Conservation (phyloP, 1,284 basidiomycete species). For the Macrocystidia cucumis region DNA sequence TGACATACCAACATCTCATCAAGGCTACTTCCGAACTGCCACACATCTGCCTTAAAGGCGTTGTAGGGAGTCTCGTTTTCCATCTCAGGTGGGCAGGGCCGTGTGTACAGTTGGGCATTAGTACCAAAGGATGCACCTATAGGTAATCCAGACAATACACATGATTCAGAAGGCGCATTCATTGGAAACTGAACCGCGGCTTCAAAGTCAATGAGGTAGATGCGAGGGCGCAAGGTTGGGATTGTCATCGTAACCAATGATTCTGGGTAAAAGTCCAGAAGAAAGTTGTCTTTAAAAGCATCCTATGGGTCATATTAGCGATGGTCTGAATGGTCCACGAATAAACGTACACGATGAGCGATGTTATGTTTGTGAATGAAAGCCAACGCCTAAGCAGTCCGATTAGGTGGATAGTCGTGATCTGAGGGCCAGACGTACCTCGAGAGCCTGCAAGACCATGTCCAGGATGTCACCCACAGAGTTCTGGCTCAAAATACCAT, state of each 20-base stretch:
- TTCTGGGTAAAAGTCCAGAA: conserved; percentile 19
- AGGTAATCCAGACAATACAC: conserved; percentile 10
- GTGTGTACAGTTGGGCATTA: conserved; percentile 8
- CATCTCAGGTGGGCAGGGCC: conserved; percentile 15
- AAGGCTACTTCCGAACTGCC: too few relatives aligned
- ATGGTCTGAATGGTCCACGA: too few relatives aligned
- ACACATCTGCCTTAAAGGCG: conserved; percentile 20
- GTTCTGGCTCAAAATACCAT: too few relatives aligned
- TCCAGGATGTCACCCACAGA: conserved; percentile 19
- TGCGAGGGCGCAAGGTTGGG: conserved; percentile 15
- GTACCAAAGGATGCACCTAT: conserved; percentile 8
- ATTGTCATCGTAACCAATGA: conserved; percentile 12
- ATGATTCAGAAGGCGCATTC: conserved; percentile 9
- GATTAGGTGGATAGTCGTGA: too few relatives aligned
- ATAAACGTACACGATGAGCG: conserved; percentile 12
- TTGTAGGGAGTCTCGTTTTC: conserved; percentile 13
- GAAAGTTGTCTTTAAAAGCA: conserved; percentile 18
- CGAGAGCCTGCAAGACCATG: conserved; percentile 19
- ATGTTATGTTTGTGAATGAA: conserved; percentile 14
- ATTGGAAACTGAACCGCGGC: conserved; percentile 14
- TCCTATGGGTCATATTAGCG: conserved; percentile 10
- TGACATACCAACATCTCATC: too few relatives aligned
- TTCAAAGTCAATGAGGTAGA: conserved; percentile 22
- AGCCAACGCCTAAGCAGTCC: conserved; percentile 12
- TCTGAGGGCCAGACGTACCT: conserved; percentile 15